Conservation (phyloP, 1,284 basidiomycete genomes). For the Naganishia cerealis region DNA sequence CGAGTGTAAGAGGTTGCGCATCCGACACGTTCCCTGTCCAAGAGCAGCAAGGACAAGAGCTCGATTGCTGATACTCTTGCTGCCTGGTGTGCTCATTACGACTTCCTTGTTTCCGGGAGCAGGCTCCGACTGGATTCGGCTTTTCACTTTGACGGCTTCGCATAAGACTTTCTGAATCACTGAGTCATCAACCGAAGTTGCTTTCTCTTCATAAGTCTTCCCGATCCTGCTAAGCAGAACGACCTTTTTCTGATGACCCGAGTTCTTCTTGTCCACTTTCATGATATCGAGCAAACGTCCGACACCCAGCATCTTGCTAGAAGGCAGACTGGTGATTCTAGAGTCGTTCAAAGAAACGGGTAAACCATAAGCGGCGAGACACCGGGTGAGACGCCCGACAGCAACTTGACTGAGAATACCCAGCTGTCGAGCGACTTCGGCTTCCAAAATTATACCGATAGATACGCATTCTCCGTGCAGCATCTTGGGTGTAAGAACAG, state of each 20-base stretch:
- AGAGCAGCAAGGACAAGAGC: slow-evolving; percentile 91
- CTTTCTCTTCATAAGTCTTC: slow-evolving; percentile 86
- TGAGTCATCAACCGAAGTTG: slow-evolving; percentile 77
- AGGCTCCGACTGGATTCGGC: slow-evolving; percentile 60
- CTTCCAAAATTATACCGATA: slow-evolving; percentile 91
- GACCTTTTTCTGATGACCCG: slow-evolving; percentile 81
- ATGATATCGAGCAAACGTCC: slow-evolving; percentile 84
- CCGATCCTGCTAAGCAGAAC: slow-evolving; percentile 89
- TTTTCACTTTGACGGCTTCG: slow-evolving; percentile 71
- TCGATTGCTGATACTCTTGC: slow-evolving; percentile 95
- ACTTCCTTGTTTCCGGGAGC: slow-evolving; percentile 52
- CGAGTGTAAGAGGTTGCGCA: slow-evolving; percentile 90
- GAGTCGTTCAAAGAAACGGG: slow-evolving; percentile 78
- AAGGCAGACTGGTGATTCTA: slow-evolving; percentile 68
- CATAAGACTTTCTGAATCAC: slow-evolving; percentile 77
- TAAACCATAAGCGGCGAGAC: slow-evolving; percentile 80
- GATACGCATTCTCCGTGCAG: slow-evolving; percentile 92
- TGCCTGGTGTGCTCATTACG: slow-evolving; percentile 87
- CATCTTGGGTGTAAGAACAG: slow-evolving; percentile 82
- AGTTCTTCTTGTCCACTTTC: slow-evolving; percentile 97
- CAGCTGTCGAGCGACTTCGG: slow-evolving; percentile 81
- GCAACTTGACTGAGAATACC: slow-evolving; percentile 83
- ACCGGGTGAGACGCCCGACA: slow-evolving; percentile 79
- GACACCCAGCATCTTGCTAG: slow-evolving; percentile 71
- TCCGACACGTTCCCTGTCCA: slow-evolving; percentile 78